Conservation (phyloP, 345 rosid genomes). For the Dipteronia dyeriana region DNA sequence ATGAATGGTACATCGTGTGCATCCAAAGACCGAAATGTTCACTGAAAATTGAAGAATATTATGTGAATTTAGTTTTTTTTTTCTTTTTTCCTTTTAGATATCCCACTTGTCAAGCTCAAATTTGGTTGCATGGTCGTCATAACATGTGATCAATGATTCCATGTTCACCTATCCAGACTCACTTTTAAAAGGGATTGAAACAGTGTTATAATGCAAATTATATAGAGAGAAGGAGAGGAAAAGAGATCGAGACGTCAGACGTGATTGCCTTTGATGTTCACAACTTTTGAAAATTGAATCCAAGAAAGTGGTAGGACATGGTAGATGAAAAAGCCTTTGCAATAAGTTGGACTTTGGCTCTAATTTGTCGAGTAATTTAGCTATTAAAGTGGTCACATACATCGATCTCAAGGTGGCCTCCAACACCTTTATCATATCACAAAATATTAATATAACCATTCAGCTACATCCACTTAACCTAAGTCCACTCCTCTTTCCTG, state of each 20-base stretch:
- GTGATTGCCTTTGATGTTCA: conserved; percentile 11
- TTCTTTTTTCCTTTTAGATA: no score
- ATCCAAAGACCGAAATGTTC: no score
- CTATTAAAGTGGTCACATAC: conserved; percentile 18
- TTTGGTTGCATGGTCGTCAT: neutral
- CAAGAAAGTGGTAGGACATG: conserved; percentile 22
- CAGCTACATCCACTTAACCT: conserved; percentile 1
- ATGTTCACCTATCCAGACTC: neutral
- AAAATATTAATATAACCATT: neutral
- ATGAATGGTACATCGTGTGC: neutral
- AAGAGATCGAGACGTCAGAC: conserved; percentile 20
- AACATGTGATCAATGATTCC: neutral
- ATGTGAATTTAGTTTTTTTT: neutral
- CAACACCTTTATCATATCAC: neutral
- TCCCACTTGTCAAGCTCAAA: neutral
- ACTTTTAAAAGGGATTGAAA: conserved; percentile 15
- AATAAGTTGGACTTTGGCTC: conserved; percentile 25
- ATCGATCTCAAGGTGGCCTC: conserved; percentile 4
- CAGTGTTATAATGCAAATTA: conserved; percentile 3
- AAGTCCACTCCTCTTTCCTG: conserved; percentile 21
- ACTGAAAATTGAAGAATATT: neutral
- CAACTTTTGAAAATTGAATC: conserved; percentile 27
- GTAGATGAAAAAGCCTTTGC: neutral
- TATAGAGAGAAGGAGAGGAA: neutral
- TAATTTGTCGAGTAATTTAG: conserved; percentile 9